Conservation (phyloP, 176 grass and related monocot genomes). For the Carex myosuroides region DNA sequence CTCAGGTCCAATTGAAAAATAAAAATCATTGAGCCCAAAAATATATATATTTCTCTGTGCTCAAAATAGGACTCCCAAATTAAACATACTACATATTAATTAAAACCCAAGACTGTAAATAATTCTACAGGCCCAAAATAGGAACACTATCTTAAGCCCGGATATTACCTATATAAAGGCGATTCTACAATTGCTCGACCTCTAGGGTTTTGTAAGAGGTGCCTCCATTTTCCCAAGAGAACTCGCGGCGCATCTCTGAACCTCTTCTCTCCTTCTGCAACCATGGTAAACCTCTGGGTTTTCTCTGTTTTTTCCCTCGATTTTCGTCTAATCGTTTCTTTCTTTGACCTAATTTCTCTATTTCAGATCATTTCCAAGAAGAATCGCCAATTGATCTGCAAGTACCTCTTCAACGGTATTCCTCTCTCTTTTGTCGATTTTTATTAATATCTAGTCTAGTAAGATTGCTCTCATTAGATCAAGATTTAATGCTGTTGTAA, state of each 20-base stretch:
- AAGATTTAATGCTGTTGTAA: neutral
- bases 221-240: slow-evolving; percentile 11
- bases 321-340: neutral
- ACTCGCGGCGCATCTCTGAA: neutral
- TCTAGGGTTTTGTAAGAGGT: slow-evolving; percentile 42
- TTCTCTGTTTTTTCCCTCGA: neutral
- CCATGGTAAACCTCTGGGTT: slow-evolving; percentile 36
- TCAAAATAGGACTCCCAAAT: neutral
- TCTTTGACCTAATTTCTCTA: neutral
- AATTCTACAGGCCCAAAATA: neutral
- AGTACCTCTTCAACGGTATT: slow-evolving; percentile 94
- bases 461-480: neutral
- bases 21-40: too few relatives aligned
- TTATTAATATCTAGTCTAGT: neutral
- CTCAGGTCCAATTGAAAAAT: too few relatives aligned
- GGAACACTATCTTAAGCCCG: neutral
- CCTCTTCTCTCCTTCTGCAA: neutral
- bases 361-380: slow-evolving; percentile 96
- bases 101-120: neutral
- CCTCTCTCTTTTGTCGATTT: neutral
- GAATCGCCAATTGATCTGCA: slow-evolving; percentile 96
- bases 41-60: neutral
- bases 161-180: neutral
- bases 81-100: neutral
- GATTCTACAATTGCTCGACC: too few relatives aligned